Percentiles rank a stretch among this genome's conserved stretches.
phyloP scores from a whole-genome alignment of 257 asterid genomes.

The Scutellaria baicalensis region DNA sequence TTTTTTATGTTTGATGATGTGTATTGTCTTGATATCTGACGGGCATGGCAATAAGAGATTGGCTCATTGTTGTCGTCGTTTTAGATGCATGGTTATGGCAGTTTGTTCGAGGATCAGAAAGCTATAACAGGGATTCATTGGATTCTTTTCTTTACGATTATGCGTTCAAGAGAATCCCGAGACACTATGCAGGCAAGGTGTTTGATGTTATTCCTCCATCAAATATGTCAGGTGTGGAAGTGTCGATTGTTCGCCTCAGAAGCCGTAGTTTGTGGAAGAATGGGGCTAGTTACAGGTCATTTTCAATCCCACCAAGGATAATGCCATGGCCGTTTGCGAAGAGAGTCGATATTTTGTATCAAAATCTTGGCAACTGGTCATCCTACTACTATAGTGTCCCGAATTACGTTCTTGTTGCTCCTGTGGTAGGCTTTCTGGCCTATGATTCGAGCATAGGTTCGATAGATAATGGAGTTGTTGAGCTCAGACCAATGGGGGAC shows the following conservation, averaged over 20 bases:
- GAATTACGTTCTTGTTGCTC: constrained; percentile 42
- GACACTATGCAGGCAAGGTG: constrained; percentile 32
- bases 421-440: constrained; percentile 55
- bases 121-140: constrained; percentile 29
- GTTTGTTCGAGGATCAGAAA: constrained; percentile 31
- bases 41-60: constrained; percentile 9
- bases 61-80: constrained; percentile 24
- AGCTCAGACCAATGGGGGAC: constrained; percentile 19
- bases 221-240: constrained; percentile 45
- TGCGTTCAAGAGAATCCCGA: constrained; percentile 27
- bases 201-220: constrained; percentile 43
- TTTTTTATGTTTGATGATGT: constrained; percentile 4
- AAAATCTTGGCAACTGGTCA: constrained; percentile 60
- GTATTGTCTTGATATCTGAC: neutral
- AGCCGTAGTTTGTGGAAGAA: constrained; percentile 31
- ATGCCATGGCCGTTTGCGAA: constrained; percentile 44
- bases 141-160: constrained; percentile 41
- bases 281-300: constrained; percentile 33
- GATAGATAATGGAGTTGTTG: constrained; percentile 12
- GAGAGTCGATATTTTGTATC: constrained; percentile 54
- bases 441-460: constrained; percentile 26
- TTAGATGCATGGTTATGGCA: constrained; percentile 22
- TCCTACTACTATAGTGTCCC: constrained; percentile 42
- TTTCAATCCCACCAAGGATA: constrained; percentile 36
- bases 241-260: constrained; percentile 34